Evolutionary conservation across 2,329 filamentous ascomycete genomes (phyloP), one percentile per base, ranked within the genome.

Genomic region (Thelonectria rubi): DNA sequence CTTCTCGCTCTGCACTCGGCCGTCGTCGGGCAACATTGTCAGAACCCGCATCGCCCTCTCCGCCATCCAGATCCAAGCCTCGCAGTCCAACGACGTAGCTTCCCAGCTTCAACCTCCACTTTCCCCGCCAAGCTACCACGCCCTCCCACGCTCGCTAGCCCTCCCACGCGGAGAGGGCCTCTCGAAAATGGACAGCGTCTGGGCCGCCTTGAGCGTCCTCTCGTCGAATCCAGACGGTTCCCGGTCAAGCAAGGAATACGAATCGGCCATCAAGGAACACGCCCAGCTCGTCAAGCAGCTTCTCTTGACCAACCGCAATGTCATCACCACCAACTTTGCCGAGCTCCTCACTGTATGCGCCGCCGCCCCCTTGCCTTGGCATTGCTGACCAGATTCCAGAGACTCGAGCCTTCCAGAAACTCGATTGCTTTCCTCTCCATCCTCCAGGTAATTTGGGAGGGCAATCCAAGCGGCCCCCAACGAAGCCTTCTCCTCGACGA

Each of bases 361-460:
- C 26, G 5, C 26, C 26, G 3, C 48, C 12, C 43, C 7, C 30
- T 20, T 18, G 9, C 34, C 32, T 37, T 45, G 39, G 11, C 12
- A 18, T 45, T n/a, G 21, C 70, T 75, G 48, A 75, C 56, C 15
- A 3, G 12, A 15, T 39, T 39, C 9, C 49, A 86, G 81, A 70
- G 76, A 12, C 70, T 87, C 24, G 72, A 86, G 64, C 82, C 84
- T 1, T 73, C 77, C 8, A 57, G 76, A 46, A 77, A 88, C 67
- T 83, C 85, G 8, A 79, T 86, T 56, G 84, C 84, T 21, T 84
- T 81, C 69, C 77, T 86, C 32, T 71, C 76, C 53, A 65, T 87
- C 42, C 75, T 88, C 54, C 78, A 82, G 58, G 69, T 73, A 32
- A 68, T 81, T 32, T 62, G 80, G 34, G 68, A 73, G 32, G 65